Evolutionary conservation across 192 early-diverging fungal genomes (phyloP).

Genomic region (Chytriomyces hyalinus): DNA sequence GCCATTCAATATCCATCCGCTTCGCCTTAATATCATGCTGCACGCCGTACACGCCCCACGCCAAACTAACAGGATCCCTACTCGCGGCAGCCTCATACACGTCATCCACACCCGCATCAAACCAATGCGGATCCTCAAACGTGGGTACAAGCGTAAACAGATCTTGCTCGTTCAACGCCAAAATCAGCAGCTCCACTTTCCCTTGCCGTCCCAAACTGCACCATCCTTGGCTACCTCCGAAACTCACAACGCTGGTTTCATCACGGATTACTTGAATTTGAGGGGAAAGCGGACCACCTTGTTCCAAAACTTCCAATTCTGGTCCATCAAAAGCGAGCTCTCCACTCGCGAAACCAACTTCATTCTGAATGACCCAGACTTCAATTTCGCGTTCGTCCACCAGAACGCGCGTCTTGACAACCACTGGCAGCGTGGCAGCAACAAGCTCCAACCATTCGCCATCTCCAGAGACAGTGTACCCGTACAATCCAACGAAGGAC

Average conservation of each 20-base stretch:
- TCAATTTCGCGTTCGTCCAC: conserved; percentile 46
- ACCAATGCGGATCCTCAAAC: conserved; percentile 56
- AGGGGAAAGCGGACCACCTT: conserved; percentile 39
- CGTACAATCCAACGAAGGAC: conserved; percentile 68
- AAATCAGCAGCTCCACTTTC: conserved; percentile 29
- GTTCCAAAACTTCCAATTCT: conserved; percentile 38
- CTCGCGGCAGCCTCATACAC: background rate
- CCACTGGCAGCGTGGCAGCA: conserved; percentile 64
- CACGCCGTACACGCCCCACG: conserved; percentile 41
- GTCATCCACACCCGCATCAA: conserved; percentile 3
- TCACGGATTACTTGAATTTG: conserved; percentile 14
- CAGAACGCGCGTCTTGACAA: conserved; percentile 40
- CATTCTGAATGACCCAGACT: conserved; percentile 68
- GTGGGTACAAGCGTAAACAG: conserved; percentile 56
- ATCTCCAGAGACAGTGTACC: conserved; percentile 50
- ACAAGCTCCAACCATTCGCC: conserved; percentile 59
- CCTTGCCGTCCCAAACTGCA: conserved; percentile 5
- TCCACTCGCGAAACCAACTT: conserved; percentile 46
- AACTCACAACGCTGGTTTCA: conserved; percentile 41
- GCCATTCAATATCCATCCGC: conserved; percentile 23
- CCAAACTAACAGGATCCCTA: conserved; percentile 30
- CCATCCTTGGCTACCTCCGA: conserved; percentile 46
- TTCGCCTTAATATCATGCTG: conserved; percentile 15
- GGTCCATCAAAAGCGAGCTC: conserved; percentile 65
- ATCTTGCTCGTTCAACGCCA: conserved; percentile 39